Evolutionary conservation across 2,329 filamentous ascomycete species (phyloP).

Genomic region (Penicillium paneum): DNA sequence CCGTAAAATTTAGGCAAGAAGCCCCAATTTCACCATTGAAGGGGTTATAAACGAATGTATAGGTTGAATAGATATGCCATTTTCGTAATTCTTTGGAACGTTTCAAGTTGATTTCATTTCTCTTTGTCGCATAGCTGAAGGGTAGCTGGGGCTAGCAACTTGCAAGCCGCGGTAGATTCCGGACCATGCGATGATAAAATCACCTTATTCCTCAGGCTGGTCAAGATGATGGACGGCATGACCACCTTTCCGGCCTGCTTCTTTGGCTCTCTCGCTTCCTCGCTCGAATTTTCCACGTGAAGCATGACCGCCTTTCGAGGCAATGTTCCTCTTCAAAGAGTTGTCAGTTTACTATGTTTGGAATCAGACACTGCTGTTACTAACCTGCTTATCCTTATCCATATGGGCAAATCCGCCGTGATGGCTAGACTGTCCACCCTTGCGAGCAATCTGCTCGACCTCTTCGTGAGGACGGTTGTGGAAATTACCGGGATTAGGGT

Average conservation of each 20-base stretch:
- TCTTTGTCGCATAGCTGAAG: not conserved
- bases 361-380: not conserved
- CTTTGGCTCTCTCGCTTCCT: constrained; percentile 51
- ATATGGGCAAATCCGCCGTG: constrained; percentile 29
- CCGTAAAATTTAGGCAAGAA: not conserved
- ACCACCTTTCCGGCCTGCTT: constrained; percentile 54
- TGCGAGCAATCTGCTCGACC: constrained; percentile 41
- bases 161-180: not conserved
- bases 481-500: constrained; percentile 41
- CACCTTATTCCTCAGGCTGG: not conserved
- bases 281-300: constrained; percentile 55
- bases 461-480: constrained; percentile 47
- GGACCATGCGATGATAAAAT: not conserved
- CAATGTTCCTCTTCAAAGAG: constrained; percentile 41
- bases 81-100: not conserved
- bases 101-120: not conserved
- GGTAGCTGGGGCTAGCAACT: not conserved
- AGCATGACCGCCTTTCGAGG: constrained; percentile 54
- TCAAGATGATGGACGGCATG: not conserved
- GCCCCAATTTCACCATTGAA: not conserved
- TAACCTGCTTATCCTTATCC: constrained; percentile 33
- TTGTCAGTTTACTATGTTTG: not conserved
- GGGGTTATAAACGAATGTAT: not conserved
- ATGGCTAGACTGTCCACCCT: constrained; percentile 35
- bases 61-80: not conserved